These are phyloP conservation scores for Exserohilum turcica DNA, from an alignment of 2,329 filamentous ascomycete genomes.

Conservation along the genomic window DNA sequence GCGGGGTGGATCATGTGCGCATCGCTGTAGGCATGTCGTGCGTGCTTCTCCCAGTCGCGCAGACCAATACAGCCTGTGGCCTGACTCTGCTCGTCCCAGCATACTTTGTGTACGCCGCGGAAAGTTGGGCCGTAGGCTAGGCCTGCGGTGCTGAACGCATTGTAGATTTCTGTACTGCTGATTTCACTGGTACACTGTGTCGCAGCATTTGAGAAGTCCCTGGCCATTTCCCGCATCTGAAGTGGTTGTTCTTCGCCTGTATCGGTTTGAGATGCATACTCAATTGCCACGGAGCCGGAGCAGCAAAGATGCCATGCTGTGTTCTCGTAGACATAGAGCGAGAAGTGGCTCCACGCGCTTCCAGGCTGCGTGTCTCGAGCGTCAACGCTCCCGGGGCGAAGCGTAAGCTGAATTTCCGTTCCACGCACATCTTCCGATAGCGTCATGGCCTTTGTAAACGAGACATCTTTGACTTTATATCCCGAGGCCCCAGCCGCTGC, in stretches of 20 bases:
- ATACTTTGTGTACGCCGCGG: constrained; percentile 13
- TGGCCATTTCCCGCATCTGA: neutral
- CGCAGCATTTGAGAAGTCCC: neutral
- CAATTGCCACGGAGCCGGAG: constrained; percentile 22
- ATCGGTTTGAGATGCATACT: neutral
- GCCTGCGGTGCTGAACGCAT: constrained; percentile 13
- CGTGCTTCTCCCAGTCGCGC: constrained; percentile 13
- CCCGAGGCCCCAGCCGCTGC: neutral
- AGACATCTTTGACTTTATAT: constrained; percentile 14
- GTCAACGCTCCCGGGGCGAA: constrained; percentile 3
- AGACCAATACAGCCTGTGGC: constrained; percentile 11
- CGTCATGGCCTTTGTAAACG: constrained; percentile 10
- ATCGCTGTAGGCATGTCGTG: constrained; percentile 5
- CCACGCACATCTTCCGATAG: constrained; percentile 9
- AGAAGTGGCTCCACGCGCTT: constrained; percentile 9
- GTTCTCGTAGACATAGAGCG: constrained; percentile 15
- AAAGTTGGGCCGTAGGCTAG: constrained; percentile 23
- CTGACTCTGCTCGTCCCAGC: constrained; percentile 8
- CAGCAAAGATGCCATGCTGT: constrained; percentile 33
- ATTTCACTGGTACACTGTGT: constrained; percentile 3
- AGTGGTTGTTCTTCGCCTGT: neutral
- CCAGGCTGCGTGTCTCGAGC: neutral
- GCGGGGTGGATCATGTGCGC: constrained; percentile 24
- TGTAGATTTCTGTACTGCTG: constrained; percentile 14
- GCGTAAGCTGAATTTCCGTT: constrained; percentile 20